Evolutionary conservation across 2,329 filamentous ascomycete genomes (phyloP).

Genomic region (Cryphonectria radicalis): DNA sequence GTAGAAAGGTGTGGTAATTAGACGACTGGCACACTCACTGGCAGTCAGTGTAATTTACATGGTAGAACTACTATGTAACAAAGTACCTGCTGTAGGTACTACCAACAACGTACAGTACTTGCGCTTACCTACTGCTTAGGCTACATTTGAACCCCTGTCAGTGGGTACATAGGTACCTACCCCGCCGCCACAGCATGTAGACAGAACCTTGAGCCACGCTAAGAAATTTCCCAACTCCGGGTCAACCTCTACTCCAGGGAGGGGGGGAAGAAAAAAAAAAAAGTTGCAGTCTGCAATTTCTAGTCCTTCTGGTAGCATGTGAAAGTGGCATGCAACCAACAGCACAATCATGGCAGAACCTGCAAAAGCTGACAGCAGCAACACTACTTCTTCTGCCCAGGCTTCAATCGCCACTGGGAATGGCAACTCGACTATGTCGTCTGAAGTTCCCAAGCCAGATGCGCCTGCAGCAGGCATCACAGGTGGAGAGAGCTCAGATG

Average conservation of each 20-base stretch:
- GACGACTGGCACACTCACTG: neutral
- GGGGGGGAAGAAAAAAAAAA: conserved; percentile 3
- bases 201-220: neutral
- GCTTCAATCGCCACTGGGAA: neutral
- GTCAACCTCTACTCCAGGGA: neutral
- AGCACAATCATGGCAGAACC: conserved; percentile 25
- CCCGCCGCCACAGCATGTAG: neutral
- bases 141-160: neutral
- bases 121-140: neutral
- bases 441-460: neutral
- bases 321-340: conserved; percentile 24
- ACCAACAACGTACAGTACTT: neutral
- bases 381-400: neutral
- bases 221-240: neutral
- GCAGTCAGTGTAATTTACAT: neutral
- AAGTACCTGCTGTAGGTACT: neutral
- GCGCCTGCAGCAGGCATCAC: conserved; percentile 9
- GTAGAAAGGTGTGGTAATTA: too few species aligned
- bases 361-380: conserved; percentile 17
- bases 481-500: conserved; percentile 10
- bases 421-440: neutral
- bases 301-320: conserved; percentile 3
- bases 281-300: neutral
- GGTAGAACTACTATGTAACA: neutral
- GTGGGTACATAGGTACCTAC: conserved; percentile 1